Base-by-base conservation (phyloP, 306 rosid genomes). In the Glycyrrhiza uralensis region DNA sequence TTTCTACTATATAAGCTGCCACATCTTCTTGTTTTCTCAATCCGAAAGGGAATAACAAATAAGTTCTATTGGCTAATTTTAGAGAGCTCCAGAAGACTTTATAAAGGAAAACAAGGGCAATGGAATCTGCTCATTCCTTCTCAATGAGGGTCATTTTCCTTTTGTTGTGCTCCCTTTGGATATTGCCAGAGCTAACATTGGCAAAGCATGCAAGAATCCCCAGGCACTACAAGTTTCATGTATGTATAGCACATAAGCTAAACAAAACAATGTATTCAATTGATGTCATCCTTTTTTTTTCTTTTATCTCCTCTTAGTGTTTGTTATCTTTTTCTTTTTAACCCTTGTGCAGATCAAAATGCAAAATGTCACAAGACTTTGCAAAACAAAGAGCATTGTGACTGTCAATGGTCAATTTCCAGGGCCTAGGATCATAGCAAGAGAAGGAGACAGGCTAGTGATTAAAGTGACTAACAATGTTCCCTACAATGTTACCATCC, bases 381-480 rank as follows among this genome's bases (percentile, higher is more conserved):
- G 88, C 47, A 80, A 84, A 57, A 82, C 85, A 18, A 87, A 87
- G 84, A 84, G 84, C 74, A 66, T 77, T 66, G 69, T 77, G 29
- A 84, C 87, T 4, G 87, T 82, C 4, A 87, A 87, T 22, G 87
- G 88, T 46, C 75, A 75, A 72, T 77, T 87, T 39, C 85, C 87
- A 0, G 85, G 87, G 64, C 87, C 88, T 23, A 47, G 80, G 14
- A 71, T 87, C 77, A 61, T 80, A 7, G 87, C 88, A 5, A 71
- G 88, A 55, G 91, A 87, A 82, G 87, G 91, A 0, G 87, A 87
- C 32, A 79, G 87, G 45, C 80, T 84, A 14, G 58, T 77, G 33
- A 82, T 87, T 49, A 57, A 80, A 81, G 88, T 87, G 18, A 75
- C 76, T 50, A 87, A 87, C 61, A 75, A 62, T 35, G 87, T 87